Evolutionary conservation across 306 rosid genomes (phyloP), one percentile per base, ranked within the genome.

Genomic region (Gastrolobium bilobum): DNA sequence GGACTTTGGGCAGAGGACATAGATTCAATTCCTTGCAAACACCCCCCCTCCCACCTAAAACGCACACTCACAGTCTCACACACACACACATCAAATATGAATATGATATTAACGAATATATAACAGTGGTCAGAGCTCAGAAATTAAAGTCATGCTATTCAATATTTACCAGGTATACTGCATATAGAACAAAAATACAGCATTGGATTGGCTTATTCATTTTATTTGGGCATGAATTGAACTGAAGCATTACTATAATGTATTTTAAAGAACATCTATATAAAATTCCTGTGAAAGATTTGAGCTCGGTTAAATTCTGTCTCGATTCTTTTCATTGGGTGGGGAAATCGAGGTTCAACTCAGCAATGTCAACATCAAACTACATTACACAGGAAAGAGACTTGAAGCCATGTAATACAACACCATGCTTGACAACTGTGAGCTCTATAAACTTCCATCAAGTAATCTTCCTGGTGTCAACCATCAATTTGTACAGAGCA

Each of bases 401-500:
- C 20, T 38, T 3, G 64, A 67, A 56, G 74, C 58, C 68, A 52
- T 20, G 10, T 34, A 70, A 59, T 46, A 30, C 7, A 76, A 48
- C 81, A 65, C 51, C 30, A 70, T 34, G 53, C 35, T 60, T 9
- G 54, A 68, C 8, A 71, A 37, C 50, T 50, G 50, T 43, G 81
- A 53, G 76, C 38, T 35, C 10, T 74, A 35, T 52, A 80, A 76
- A 43, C 68, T 61, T 76, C 52, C 71, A 70, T 83, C 83, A 88
- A 81, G 70, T 82, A 72, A 54, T 84, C 82, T 86, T 87, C 74
- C 56, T 79, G 47, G 84, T 78, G 82, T 81, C 90, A 71, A 88
- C 85, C 97, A 92, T 92, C 88, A 82, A 53, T 83, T 89, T 95
- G 58, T 88, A 95, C 39, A 95, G 94, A 35, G 87, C 84, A 54